These are phyloP conservation scores for Dipodascus albidus DNA, from an alignment of 805 yeast species.

Conservation along the genomic window DNA sequence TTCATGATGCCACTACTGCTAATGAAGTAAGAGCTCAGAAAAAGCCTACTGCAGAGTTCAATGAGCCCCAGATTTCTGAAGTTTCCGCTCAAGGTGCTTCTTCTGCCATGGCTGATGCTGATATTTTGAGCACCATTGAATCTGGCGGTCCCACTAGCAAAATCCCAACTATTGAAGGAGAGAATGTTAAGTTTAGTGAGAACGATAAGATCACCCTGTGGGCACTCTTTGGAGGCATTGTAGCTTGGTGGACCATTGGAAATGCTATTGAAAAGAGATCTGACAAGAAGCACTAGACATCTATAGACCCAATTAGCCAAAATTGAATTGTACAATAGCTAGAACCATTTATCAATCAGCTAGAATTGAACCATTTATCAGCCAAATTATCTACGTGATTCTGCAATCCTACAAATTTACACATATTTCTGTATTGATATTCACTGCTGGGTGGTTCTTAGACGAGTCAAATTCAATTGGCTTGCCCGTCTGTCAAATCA, in stretches of 20 bases:
- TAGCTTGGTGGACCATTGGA: constrained; percentile 28
- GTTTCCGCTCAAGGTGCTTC: constrained; percentile 14
- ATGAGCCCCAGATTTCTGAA: constrained; percentile 8
- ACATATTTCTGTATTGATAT: no score
- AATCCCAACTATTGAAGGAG: constrained; percentile 10
- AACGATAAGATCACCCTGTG: constrained; percentile 25
- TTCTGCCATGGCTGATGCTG: constrained; percentile 15
- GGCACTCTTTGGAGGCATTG: constrained; percentile 23
- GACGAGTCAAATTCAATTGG: no score
- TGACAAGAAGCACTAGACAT: no score
- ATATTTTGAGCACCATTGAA: constrained; percentile 9
- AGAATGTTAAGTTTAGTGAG: constrained; percentile 13
- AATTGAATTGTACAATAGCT: no score
- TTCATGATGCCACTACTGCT: constrained; percentile 6
- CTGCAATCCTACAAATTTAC: no score
- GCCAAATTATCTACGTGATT: no score
- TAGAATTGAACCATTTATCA: no score
- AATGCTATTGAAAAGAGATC: constrained; percentile 6
- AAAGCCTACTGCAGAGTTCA: constrained; percentile 16
- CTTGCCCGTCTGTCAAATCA: no score
- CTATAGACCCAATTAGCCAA: no score
- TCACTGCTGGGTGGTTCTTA: no score
- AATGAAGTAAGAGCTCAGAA: constrained; percentile 11
- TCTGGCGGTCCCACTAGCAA: constrained; percentile 22
- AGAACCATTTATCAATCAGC: no score